Conservation (phyloP, 2,329 filamentous ascomycete genomes). For the Colletotrichum scovillei region DNA sequence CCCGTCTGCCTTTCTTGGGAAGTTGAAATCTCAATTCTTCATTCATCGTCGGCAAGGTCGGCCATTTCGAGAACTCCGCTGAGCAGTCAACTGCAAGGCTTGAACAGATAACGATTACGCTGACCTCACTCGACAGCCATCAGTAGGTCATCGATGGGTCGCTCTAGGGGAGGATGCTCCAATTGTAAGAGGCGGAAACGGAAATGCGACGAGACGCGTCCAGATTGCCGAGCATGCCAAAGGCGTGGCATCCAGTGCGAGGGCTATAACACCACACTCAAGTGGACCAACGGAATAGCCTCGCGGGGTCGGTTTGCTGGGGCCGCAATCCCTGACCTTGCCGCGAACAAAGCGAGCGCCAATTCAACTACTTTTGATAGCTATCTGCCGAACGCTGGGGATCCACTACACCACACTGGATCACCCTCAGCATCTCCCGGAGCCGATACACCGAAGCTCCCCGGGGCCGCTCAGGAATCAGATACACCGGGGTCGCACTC, state of each 20-base stretch:
- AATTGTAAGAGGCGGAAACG: constrained; percentile 36
- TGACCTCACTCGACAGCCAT: no score
- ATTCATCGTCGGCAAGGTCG: background rate
- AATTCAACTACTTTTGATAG: background rate
- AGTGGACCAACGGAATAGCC: constrained; percentile 36
- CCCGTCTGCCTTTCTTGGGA: constrained; percentile 9
- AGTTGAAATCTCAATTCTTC: background rate
- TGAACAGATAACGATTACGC: background rate
- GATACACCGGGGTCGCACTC: background rate
- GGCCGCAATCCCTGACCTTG: constrained; percentile 18
- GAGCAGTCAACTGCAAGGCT: background rate
- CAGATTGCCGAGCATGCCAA: constrained; percentile 32
- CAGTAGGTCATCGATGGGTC: constrained; percentile 17
- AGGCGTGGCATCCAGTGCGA: constrained; percentile 32
- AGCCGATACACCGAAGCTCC: background rate
- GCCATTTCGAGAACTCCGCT: background rate
- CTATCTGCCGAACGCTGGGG: background rate
- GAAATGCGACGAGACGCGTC: constrained; percentile 37
- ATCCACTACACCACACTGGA: background rate
- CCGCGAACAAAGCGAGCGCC: background rate
- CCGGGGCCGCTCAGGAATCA: background rate
- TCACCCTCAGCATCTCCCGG: background rate
- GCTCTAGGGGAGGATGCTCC: constrained; percentile 35
- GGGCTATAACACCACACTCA: constrained; percentile 33
- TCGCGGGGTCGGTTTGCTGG: constrained; percentile 33